phyloP scores from a whole-genome alignment of 345 rosid species.

The Aurinia saxatilis region DNA sequence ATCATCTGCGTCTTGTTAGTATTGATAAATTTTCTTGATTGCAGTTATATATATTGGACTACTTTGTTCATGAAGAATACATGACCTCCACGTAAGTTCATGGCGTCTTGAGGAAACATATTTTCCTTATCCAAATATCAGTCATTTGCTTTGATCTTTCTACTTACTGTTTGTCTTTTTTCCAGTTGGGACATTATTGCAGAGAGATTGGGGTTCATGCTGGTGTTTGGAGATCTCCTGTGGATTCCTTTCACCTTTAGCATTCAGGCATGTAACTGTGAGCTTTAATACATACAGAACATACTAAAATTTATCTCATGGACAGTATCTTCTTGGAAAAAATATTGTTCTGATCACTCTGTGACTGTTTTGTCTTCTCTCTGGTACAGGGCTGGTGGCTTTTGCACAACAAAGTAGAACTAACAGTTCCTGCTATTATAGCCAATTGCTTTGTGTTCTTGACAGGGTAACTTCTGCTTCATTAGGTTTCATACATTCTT shows the following conservation, averaged over 20 bases:
- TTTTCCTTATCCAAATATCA: not conserved
- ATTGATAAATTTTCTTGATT: conserved; percentile 3
- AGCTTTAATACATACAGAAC: not conserved
- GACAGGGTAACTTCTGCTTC: conserved; percentile 53
- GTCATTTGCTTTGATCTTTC: not conserved
- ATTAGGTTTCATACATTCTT: not conserved
- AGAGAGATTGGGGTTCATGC: conserved; percentile 92
- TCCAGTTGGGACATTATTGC: conserved; percentile 94
- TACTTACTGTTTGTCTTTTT: not conserved
- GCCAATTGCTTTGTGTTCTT: conserved; percentile 60
- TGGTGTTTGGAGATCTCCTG: conserved; percentile 90
- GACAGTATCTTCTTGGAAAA: not conserved
- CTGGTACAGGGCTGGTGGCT: conserved; percentile 90
- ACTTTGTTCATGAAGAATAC: conserved; percentile 78
- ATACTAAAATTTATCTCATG: not conserved
- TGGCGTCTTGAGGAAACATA: not conserved
- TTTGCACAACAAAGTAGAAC: conserved; percentile 64
- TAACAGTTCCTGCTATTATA: conserved; percentile 44
- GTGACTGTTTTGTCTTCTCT: conserved; percentile 18
- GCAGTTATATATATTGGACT: conserved; percentile 77
- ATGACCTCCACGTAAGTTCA: conserved; percentile 90
- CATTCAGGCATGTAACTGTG: conserved; percentile 64
- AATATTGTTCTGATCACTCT: not conserved
- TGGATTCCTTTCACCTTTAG: conserved; percentile 97
- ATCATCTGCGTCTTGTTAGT: not conserved